Evolutionary conservation across 345 rosid species (phyloP).

Genomic region (Heritiera littoralis): DNA sequence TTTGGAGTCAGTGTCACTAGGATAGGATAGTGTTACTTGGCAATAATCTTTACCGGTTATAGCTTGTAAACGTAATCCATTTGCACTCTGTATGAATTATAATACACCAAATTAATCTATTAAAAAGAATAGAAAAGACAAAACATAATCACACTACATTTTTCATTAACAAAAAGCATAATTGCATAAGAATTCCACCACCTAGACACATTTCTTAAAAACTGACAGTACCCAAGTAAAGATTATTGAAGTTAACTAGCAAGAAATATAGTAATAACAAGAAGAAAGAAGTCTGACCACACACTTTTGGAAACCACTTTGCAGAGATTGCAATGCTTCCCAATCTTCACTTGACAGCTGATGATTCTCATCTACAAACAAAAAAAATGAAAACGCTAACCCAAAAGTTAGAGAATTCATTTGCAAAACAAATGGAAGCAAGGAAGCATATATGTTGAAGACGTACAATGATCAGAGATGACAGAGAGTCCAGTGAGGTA

Average conservation of each 20-base stretch:
- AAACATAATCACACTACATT: neutral
- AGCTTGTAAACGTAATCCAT: conserved; percentile 86
- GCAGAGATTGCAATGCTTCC: conserved; percentile 58
- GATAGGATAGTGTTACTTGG: conserved; percentile 61
- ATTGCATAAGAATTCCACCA: conserved; percentile 4
- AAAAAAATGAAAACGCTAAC: conserved; percentile 13
- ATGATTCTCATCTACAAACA: conserved; percentile 50
- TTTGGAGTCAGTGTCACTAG: conserved; percentile 73
- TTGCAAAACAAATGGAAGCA: neutral
- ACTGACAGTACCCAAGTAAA: neutral
- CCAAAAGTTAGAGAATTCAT: neutral
- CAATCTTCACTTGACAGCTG: conserved; percentile 64
- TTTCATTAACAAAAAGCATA: neutral
- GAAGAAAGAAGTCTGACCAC: conserved; percentile 54
- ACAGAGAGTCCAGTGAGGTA: conserved; percentile 72
- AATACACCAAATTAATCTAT: conserved; percentile 19
- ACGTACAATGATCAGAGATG: conserved; percentile 53
- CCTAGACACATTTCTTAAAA: conserved; percentile 12
- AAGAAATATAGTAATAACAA: neutral
- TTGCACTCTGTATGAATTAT: conserved; percentile 61
- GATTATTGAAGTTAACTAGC: neutral
- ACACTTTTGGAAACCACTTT: conserved; percentile 69
- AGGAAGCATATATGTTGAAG: neutral
- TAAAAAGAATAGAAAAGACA: neutral
- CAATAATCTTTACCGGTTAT: conserved; percentile 61